phyloP scores from a whole-genome alignment of 768 basidiomycete species.

The Suillus placidus region DNA sequence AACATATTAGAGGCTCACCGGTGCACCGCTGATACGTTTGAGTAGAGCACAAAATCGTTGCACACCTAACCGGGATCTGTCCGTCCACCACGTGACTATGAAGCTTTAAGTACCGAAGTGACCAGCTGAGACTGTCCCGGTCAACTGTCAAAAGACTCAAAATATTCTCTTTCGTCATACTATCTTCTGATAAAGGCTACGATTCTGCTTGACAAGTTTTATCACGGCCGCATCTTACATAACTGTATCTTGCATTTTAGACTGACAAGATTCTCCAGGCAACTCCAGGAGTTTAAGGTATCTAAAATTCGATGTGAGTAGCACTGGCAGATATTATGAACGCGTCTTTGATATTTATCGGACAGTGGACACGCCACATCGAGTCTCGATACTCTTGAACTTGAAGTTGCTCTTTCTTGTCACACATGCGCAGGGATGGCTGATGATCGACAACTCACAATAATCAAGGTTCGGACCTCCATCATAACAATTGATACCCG shows the following conservation, averaged over 20 bases:
- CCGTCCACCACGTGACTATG: neutral
- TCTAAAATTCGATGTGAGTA: neutral
- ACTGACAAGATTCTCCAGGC: neutral
- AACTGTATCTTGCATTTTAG: neutral
- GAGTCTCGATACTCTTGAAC: neutral
- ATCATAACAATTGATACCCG: neutral
- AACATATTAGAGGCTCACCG: constrained; percentile 46
- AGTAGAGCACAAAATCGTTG: constrained; percentile 8
- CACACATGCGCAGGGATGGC: constrained; percentile 31
- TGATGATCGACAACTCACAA: constrained; percentile 41
- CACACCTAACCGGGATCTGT: constrained; percentile 12
- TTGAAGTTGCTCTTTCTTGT: neutral
- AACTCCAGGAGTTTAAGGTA: neutral
- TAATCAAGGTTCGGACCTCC: constrained; percentile 44
- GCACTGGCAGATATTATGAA: neutral
- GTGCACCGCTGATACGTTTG: neutral
- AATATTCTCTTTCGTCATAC: neutral
- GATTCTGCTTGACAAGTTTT: neutral
- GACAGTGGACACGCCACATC: neutral
- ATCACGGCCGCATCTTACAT: neutral
- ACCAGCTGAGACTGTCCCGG: too few species aligned
- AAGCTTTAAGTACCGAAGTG: too few species aligned
- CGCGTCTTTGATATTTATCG: neutral
- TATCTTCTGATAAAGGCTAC: neutral
- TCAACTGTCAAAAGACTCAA: too few species aligned